A percentile compares a stretch with the other conserved stretches of the same genome.
phyloP scores from a whole-genome alignment of 768 basidiomycete species.

The Trametopsis cervina region DNA sequence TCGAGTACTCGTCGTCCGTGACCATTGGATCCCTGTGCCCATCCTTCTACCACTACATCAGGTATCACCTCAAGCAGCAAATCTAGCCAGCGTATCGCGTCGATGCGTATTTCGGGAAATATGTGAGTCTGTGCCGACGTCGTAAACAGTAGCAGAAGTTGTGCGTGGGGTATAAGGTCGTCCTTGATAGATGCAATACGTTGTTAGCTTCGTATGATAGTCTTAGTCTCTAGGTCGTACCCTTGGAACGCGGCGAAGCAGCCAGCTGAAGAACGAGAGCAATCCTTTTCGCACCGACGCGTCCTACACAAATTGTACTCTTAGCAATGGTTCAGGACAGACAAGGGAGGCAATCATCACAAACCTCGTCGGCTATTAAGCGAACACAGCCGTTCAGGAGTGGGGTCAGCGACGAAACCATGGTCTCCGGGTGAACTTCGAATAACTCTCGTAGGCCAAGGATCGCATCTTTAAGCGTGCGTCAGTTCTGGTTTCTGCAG shows the following conservation, averaged over 20 bases:
- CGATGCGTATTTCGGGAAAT: conserved; percentile 90
- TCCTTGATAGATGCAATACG: conserved; percentile 43
- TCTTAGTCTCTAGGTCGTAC: conserved; percentile 31
- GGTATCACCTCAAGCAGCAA: conserved; percentile 69
- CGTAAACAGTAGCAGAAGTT: conserved; percentile 74
- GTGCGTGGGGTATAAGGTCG: conserved; percentile 64
- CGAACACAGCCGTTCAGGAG: conserved; percentile 60
- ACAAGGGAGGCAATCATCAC: conserved; percentile 13
- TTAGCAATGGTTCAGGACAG: not conserved
- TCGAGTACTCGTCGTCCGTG: conserved; percentile 64
- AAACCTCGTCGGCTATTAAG: conserved; percentile 77
- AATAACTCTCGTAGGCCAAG: conserved; percentile 68
- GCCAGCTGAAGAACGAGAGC: conserved; percentile 63
- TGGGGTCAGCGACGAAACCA: conserved; percentile 43
- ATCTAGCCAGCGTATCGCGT: conserved; percentile 77
- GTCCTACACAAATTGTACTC: conserved; percentile 50
- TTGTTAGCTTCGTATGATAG: not conserved
- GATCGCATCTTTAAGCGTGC: conserved; percentile 51
- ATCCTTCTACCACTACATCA: conserved; percentile 56
- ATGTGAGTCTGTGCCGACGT: conserved; percentile 92
- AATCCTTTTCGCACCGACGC: conserved; percentile 69
- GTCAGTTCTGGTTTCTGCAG: not conserved
- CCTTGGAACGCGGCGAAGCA: conserved; percentile 53
- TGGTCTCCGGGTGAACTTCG: conserved; percentile 48
- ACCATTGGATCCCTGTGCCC: conserved; percentile 44